phyloP scores from a whole-genome alignment of 108 stramenopile species.

The Asterionellopsis glacialis region DNA sequence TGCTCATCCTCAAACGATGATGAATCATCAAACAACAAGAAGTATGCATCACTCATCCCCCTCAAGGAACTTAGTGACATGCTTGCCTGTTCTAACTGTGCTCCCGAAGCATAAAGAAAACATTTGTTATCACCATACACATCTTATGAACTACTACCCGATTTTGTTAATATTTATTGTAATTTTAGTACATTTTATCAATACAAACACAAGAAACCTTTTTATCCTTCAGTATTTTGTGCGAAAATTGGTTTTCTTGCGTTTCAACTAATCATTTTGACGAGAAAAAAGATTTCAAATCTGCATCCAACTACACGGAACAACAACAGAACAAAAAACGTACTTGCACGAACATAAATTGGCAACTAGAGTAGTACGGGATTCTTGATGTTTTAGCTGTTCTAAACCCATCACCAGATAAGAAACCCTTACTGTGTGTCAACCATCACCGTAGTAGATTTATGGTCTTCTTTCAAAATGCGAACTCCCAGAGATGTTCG shows the following conservation, averaged over 20 bases:
- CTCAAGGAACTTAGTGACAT: conserved; percentile 27
- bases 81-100: conserved; percentile 20
- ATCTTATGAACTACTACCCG: neutral
- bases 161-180: no score
- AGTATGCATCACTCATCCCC: conserved; percentile 13
- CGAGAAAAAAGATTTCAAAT: no score
- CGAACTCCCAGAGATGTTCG: no score
- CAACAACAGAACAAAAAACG: neutral
- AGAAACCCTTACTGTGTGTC: no score
- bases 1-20: neutral
- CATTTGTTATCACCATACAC: neutral
- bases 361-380: no score
- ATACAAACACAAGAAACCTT: neutral
- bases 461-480: no score
- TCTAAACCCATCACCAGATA: no score
- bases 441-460: no score
- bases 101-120: conserved; percentile 20
- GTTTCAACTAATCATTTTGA: conserved; percentile 2
- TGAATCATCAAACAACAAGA: neutral
- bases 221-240: no score
- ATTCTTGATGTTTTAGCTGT: no score
- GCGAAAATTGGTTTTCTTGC: neutral
- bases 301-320: neutral
- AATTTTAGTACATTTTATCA: no score
- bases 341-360: no score